These are phyloP conservation scores for Botrytis galanthina DNA, from an alignment of 2,329 filamentous ascomycete species.

Conservation along the genomic window DNA sequence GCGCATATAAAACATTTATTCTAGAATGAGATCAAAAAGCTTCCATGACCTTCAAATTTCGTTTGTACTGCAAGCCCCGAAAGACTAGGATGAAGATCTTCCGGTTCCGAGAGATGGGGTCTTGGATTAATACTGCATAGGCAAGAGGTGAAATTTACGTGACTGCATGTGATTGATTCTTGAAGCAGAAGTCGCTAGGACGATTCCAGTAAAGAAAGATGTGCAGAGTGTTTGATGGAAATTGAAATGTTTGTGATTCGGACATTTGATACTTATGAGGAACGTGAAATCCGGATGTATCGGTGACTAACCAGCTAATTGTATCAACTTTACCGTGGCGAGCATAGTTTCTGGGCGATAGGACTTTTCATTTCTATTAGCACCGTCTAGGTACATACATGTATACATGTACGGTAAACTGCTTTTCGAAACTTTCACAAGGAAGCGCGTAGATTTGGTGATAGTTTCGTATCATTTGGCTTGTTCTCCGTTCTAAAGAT, in stretches of 20 bases:
- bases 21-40: conserved; percentile 12
- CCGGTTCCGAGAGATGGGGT: conserved; percentile 11
- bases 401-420: background rate
- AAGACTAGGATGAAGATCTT: conserved; percentile 8
- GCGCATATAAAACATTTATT: conserved; percentile 19
- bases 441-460: conserved; percentile 6
- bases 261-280: conserved; percentile 11
- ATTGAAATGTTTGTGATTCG: conserved; percentile 15
- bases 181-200: conserved; percentile 4
- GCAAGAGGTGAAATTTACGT: background rate
- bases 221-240: conserved; percentile 3
- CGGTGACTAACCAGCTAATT: background rate
- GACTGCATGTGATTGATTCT: conserved; percentile 3
- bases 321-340: background rate
- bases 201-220: background rate
- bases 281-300: background rate
- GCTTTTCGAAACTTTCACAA: background rate
- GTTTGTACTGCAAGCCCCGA: background rate
- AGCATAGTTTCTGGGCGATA: background rate
- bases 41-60: conserved; percentile 5
- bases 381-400: background rate
- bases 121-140: background rate
- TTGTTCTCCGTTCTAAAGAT: background rate
- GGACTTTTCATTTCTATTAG: background rate
- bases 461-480: background rate